These are phyloP conservation scores for Clonostachys rosea DNA, from an alignment of 2,329 filamentous ascomycete species.

Conservation along the genomic window DNA sequence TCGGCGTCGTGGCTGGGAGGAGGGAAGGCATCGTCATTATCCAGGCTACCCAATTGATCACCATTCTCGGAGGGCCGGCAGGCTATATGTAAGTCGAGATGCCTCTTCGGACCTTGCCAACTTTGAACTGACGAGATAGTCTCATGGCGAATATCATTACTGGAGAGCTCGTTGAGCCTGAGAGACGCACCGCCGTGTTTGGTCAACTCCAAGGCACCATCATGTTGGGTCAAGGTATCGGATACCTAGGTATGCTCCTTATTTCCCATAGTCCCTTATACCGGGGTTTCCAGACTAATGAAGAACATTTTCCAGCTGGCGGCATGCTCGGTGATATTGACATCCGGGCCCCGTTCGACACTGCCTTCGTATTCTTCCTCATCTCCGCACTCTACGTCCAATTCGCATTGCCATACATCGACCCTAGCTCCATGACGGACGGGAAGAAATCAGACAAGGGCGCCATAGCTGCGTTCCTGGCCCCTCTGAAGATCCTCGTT, in stretches of 20 bases:
- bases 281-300: too few species aligned
- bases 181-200: slow-evolving; percentile 58
- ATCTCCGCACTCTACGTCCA: slow-evolving; percentile 33
- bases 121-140: slow-evolving; percentile 11
- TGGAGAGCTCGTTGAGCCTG: slow-evolving; percentile 57
- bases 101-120: rapidly evolving
- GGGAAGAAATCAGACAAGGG: slow-evolving; percentile 18
- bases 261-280: not conserved
- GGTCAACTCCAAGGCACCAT: slow-evolving; percentile 62
- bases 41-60: slow-evolving; percentile 63
- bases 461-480: slow-evolving; percentile 51
- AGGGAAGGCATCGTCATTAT: slow-evolving; percentile 61
- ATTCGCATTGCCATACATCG: slow-evolving; percentile 43
- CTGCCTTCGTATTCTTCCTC: slow-evolving; percentile 54
- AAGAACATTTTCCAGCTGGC: slow-evolving; percentile 34
- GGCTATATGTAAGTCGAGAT: slow-evolving; percentile 53
- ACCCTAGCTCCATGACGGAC: slow-evolving; percentile 30
- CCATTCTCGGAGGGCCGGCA: slow-evolving; percentile 61
- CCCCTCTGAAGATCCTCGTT: slow-evolving; percentile 56
- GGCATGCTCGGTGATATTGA: slow-evolving; percentile 63
- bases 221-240: slow-evolving; percentile 62
- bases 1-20: slow-evolving; percentile 60
- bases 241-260: slow-evolving; percentile 44
- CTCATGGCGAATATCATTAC: slow-evolving; percentile 66
- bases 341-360: slow-evolving; percentile 60